Base-by-base conservation (phyloP, 768 basidiomycete species). In the Tylopilus cervinicoccineus region DNA sequence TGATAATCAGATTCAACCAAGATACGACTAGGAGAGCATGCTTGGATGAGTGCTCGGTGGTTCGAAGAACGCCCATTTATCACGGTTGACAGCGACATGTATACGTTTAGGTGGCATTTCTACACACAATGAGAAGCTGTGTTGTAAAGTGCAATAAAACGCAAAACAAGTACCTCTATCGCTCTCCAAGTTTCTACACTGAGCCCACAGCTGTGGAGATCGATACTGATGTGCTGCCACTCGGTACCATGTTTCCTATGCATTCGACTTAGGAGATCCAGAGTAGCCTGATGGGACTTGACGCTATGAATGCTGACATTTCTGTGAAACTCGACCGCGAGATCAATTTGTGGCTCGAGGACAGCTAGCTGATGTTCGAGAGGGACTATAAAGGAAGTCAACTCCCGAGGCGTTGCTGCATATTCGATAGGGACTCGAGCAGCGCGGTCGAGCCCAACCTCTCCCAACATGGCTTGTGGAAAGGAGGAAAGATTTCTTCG, bases 271-370 rank as follows among this genome's bases (percentile, higher is more conserved):
- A 98, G 64, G 28, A 92, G 65, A 16, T 86, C 81, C 26, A 81
- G 54, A 1, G 91, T 92, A 47, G 72, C 81, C 58, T 80, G 72
- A 37, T 83, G 83, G 10, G 80, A 76, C 63, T 88, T 87, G 43
- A 95, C 93, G 53, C 87, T 90, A 60, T 99, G 95, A 24, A 97
- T 55, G 56, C 89, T 93, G 47, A 95, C 74, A 61, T 88, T 91
- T 36, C 90, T 76, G 16, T 76, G 68, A 10, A 90, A 64, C 58
- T 90, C 84, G 3, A 93, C 73, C 2, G 95, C 95, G n/a, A 98
- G 59, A 29, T 83, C 81, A 47, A 98, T 63, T 62, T 97, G 95
- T 5, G 84, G 78, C 58, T 93, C 84, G 17, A 95, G 74, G n/a
- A 98, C 64, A 5, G 73, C 69, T 7, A 88, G 53, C 61, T 99